Evolutionary conservation across 2,329 filamentous ascomycete genomes (phyloP), one percentile per base, ranked within the genome.

Genomic region (Hymenoscyphus fraxineus): DNA sequence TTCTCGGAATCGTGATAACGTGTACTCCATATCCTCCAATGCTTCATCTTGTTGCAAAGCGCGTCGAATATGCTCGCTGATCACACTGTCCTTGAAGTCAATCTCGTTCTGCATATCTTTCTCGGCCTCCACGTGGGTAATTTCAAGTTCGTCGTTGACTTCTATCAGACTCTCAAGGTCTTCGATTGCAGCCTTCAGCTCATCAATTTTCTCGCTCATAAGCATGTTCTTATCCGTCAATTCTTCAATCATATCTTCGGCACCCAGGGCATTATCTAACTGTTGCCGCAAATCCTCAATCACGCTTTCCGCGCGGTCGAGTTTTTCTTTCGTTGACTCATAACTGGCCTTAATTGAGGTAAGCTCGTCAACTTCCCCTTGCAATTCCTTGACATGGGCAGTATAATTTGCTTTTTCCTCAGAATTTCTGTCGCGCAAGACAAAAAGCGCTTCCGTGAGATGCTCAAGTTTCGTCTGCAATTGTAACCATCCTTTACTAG

Each of bases 91-190:
- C 76, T 91, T 92, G 78, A 92, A 90, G 74, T 97, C 93, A 63
- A 98, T 85, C 72, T 97, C 93, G 71, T 96, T 91, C 75, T 97
- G 93, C 77, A 99, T 85, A 75, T 98, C 93, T 76, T 94, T 96
- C 75, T 96, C 92, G 41, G 93, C 91, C 74, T 97, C 93, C 3
- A 95, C 86, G 73, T 97, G 93, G 74, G 97, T 97, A 71, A 92
- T 85, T 75, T 97, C 93, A 3, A 99, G 86, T 77, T 99, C 95
- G 73, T 98, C 93, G 71, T 92, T 96, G 71, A 98, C 87, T 74
- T 99, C 94, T 75, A 93, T 93, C 61, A 98, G 80, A 66, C 86
- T 92, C 76, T 97, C 92, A 12, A 98, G 83, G 69, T 98, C 94
- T 67, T 93, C 89, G 66, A 98, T 90, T 7, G 89, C 87, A 19